Conservation (phyloP, 768 basidiomycete genomes). For the Gyrodon lividus region DNA sequence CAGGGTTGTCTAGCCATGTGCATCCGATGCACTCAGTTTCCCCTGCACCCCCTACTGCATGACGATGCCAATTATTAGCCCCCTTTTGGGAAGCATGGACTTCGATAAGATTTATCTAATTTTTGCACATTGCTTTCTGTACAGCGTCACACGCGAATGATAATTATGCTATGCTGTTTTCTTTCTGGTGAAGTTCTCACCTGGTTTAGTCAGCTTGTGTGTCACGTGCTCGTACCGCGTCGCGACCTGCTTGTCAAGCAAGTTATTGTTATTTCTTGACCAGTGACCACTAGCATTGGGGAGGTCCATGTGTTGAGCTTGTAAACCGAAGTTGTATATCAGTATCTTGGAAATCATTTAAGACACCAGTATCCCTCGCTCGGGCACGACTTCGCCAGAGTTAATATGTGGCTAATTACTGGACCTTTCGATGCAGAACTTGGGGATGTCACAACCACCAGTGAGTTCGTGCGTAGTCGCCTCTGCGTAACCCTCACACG, state of each 20-base stretch:
- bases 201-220: not conserved
- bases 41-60: not conserved
- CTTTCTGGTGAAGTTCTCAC: too few relatives aligned
- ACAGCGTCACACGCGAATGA: conserved; percentile 16
- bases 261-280: too few relatives aligned
- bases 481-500: conserved; percentile 11
- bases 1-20: conserved; percentile 23
- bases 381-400: not conserved
- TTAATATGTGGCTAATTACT: conserved; percentile 51
- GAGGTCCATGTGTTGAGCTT: not conserved
- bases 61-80: not conserved
- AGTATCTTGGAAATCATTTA: not conserved
- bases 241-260: too few relatives aligned
- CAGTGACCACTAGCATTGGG: too few relatives aligned
- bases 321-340: not conserved
- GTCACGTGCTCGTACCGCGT: conserved; percentile 17
- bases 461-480: conserved; percentile 34
- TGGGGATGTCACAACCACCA: conserved; percentile 38
- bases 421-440: conserved; percentile 51
- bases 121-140: conserved; percentile 13
- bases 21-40: conserved; percentile 2
- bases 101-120: conserved; percentile 7
- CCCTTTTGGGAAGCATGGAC: not conserved
- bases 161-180: too few relatives aligned
- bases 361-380: not conserved